Conservation (phyloP, 345 rosid genomes). For the Clarkia xantiana region DNA sequence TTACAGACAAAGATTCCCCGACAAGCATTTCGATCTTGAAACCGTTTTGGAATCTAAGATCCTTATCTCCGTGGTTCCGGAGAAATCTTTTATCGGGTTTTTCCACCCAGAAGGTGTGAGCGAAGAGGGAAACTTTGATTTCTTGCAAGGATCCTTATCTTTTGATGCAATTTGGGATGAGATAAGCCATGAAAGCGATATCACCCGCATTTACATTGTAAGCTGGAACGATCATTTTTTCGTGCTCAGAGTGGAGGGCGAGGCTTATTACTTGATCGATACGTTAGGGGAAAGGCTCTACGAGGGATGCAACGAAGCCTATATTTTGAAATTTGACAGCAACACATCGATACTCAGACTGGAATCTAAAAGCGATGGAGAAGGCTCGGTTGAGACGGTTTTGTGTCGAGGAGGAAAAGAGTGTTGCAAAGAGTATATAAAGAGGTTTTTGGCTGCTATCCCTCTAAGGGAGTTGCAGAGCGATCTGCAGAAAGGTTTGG, state of each 20-base stretch:
- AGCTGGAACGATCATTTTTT: conserved; percentile 99
- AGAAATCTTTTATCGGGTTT: conserved; percentile 75
- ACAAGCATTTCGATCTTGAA: conserved; percentile 89
- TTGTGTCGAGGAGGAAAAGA: conserved; percentile 63
- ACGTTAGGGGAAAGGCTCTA: conserved; percentile 87
- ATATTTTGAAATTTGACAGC: conserved; percentile 65
- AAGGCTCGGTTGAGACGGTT: conserved; percentile 10
- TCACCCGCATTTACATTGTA: conserved; percentile 58
- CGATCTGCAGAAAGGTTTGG: conserved; percentile 71
- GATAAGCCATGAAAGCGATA: conserved; percentile 28
- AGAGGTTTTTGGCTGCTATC: conserved; percentile 88
- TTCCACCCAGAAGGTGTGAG: conserved; percentile 69
- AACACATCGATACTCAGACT: conserved; percentile 34
- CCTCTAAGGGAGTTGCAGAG: conserved; percentile 78
- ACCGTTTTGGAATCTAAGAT: conserved; percentile 70
- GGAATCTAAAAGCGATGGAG: conserved; percentile 5
- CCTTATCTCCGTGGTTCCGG: conserved; percentile 43
- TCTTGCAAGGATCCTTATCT: conserved; percentile 75
- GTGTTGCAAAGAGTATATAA: conserved; percentile 85
- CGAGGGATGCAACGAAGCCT: conserved; percentile 88
- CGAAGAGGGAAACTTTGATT: conserved; percentile 46
- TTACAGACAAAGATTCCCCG: conserved; percentile 61
- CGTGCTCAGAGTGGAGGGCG: conserved; percentile 56
- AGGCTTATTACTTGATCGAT: conserved; percentile 82
- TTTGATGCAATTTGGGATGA: conserved; percentile 92